Percentiles rank a stretch among this genome's conserved stretches.
phyloP scores from a whole-genome alignment of 2,329 filamentous ascomycete genomes.

The Claviceps lovelessii region DNA sequence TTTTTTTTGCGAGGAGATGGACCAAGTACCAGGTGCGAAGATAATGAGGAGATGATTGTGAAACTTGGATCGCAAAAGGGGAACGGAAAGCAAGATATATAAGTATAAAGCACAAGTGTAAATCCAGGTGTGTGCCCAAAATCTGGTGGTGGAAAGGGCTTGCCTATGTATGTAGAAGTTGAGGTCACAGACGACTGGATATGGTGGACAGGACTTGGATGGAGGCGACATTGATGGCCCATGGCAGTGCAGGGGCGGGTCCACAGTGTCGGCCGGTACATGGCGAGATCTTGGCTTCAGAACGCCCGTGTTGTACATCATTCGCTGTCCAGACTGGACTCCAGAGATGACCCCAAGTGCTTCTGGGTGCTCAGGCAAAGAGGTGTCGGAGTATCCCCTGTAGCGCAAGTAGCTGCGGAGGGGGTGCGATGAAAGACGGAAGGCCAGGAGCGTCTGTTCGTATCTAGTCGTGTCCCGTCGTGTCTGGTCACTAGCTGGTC shows the following conservation, averaged over 20 bases:
- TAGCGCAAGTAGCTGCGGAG: not conserved
- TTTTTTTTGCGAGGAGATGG: too few species aligned
- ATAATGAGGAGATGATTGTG: not conserved
- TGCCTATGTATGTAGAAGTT: conserved; percentile 1
- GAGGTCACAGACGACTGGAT: not conserved
- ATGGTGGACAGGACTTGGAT: conserved; percentile 1
- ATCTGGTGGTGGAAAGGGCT: conserved; percentile 1
- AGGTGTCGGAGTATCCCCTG: conserved; percentile 2
- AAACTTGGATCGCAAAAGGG: not conserved
- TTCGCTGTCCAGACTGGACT: not conserved
- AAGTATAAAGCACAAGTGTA: not conserved
- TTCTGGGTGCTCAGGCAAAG: conserved; percentile 3
- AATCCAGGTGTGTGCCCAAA: not conserved
- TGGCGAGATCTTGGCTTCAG: conserved; percentile 6
- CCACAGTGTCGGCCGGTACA: conserved; percentile 3
- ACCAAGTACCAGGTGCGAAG: not conserved
- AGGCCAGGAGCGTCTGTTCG: not conserved
- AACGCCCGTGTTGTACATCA: not conserved
- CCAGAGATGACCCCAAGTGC: conserved; percentile 1
- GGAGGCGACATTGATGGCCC: not conserved
- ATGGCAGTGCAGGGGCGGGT: not conserved
- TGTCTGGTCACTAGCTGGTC: too few species aligned
- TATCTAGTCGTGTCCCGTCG: too few species aligned
- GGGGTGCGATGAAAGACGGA: not conserved
- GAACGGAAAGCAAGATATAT: conserved; percentile 3